A percentile compares a stretch with the other conserved stretches of the same genome.
Conservation (phyloP, 441 rosid species). For the Breynia disticha region DNA sequence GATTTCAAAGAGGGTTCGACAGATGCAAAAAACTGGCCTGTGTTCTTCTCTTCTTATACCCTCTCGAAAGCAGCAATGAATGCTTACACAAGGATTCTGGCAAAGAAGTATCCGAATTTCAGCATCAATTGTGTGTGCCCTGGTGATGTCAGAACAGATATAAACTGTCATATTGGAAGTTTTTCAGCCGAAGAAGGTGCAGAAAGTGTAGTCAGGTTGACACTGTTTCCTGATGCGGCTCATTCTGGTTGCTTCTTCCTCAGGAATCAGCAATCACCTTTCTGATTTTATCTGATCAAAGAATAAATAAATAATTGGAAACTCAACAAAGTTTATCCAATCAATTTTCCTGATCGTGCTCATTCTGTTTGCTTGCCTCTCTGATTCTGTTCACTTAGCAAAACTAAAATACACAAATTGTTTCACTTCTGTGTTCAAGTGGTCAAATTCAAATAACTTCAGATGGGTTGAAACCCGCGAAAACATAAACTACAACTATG, state of each 20-base stretch:
- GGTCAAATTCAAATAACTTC: too few relatives aligned
- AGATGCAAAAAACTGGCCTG: constrained; percentile 14
- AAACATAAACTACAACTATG: too few relatives aligned
- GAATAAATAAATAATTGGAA: too few relatives aligned
- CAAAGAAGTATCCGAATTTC: constrained; percentile 17
- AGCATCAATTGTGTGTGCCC: constrained; percentile 25
- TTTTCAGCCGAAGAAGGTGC: constrained; percentile 26
- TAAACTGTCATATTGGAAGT: constrained; percentile 15
- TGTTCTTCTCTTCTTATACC: constrained; percentile 11
- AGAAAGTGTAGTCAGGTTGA: constrained; percentile 15
- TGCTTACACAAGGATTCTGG: constrained; percentile 21
- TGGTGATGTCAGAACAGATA: constrained; percentile 18
- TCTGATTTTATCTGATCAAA: not conserved
- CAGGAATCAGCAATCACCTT: not conserved
- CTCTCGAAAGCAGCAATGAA: constrained; percentile 24
- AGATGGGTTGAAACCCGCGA: too few relatives aligned
- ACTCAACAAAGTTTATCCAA: not conserved
- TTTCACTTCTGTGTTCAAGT: too few relatives aligned
- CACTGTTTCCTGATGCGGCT: constrained; percentile 18
- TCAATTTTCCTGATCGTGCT: not conserved
- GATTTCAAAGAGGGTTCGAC: constrained; percentile 22
- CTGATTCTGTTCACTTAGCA: too few relatives aligned
- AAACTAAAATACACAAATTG: too few relatives aligned
- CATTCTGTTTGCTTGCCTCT: too few relatives aligned
- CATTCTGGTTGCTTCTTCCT: constrained; percentile 2